Evolutionary conservation across 2,329 filamentous ascomycete species (phyloP).

Genomic region (Paraconiothyrium sp.): DNA sequence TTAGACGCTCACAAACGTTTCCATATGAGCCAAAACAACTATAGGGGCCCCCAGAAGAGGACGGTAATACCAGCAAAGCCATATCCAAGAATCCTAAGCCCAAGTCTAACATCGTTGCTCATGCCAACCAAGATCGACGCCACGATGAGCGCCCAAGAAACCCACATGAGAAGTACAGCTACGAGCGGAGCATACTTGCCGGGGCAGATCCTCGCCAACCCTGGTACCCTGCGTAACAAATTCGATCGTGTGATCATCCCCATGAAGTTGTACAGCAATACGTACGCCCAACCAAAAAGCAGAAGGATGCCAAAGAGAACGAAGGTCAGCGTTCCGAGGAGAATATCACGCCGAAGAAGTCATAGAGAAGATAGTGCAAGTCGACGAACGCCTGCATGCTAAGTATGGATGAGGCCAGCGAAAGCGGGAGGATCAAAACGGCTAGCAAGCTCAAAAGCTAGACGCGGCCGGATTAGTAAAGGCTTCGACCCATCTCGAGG

Average conservation of each 20-base stretch:
- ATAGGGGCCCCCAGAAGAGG: neutral
- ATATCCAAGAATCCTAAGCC: constrained; percentile 16
- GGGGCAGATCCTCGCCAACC: no score
- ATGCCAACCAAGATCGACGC: constrained; percentile 20
- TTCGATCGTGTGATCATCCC: neutral
- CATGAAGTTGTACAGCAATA: neutral
- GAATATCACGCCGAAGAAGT: constrained; percentile 21
- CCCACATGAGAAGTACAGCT: neutral
- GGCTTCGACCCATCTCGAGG: neutral
- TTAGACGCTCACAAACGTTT: no score
- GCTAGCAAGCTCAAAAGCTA: constrained; percentile 11
- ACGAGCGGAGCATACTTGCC: neutral
- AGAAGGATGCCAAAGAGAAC: neutral
- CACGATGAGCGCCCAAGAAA: constrained; percentile 7
- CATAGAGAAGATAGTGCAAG: constrained; percentile 15
- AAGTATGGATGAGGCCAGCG: constrained; percentile 10
- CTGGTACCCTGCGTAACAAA: neutral
- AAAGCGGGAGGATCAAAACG: constrained; percentile 12
- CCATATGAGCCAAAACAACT: no score
- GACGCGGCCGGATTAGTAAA: neutral
- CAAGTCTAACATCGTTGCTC: constrained; percentile 16
- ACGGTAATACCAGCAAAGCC: neutral
- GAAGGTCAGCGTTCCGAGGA: constrained; percentile 11
- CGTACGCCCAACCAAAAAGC: neutral
- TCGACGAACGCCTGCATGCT: constrained; percentile 18